Base-by-base conservation (phyloP, 805 yeast genomes). In the Suhomyces emberorum region DNA sequence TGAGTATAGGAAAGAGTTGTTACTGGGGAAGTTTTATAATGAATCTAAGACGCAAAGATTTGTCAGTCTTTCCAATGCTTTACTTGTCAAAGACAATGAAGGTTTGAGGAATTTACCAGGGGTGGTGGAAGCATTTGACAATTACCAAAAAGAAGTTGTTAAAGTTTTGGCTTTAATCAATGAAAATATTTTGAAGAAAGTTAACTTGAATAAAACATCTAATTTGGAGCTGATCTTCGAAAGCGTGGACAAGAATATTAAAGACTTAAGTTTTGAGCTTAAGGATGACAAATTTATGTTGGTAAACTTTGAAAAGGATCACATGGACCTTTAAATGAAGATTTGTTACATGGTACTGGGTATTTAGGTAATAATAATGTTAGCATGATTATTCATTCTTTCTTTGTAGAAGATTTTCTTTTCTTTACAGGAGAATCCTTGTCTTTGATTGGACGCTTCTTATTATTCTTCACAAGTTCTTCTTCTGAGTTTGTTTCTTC, bases 281-380 rank as follows among this genome's bases (percentile, higher is more conserved):
- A 45, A 53, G 37, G 71, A 67, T 40, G 59, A 57, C 22, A 53
- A 55, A 28, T 68, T 63, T 44, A 47, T 57, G 44, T 48, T 68
- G 47, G 49, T 65, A 12, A 65, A 65, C 42, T 64, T 59, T 33
- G 68, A 66, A 30, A 52, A 44, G 32, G 71, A 66, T 46, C 57
- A 59, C 43, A 34, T 62, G 28, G 57, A 57, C 37, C 38, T 58
- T 32, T 59, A 39, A 31, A 20, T 7, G 22, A 20, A 9, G 9
- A 7, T 7, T 20, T 20, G 7, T 20, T 7, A 20, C 22, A 20
- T 20, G 22, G 29, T 11, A 14, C 30, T 12, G 28, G 28, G 28
- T 15, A 15, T 10, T 7, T 17, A 7, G 30, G 15, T n/a, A n/a
- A n/a, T n/a, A n/a, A n/a, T n/a, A n/a, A n/a, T n/a, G n/a, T n/a